Conservation (phyloP, 768 basidiomycete genomes). For the Collybia sordida region DNA sequence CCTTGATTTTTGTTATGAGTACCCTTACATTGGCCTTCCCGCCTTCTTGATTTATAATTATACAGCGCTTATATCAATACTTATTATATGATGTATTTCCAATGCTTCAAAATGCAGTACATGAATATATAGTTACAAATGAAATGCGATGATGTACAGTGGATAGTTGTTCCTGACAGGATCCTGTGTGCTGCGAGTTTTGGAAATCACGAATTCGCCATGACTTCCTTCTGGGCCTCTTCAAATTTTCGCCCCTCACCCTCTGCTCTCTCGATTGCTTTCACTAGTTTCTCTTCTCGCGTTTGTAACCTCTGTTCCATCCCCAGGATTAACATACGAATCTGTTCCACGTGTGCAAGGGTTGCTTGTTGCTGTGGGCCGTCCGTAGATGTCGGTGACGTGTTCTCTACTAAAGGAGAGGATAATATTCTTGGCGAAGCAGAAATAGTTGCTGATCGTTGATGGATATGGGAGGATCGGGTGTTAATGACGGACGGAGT, state of each 20-base stretch:
- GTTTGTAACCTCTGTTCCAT: conserved; percentile 22
- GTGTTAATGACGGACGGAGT: conserved; percentile 20
- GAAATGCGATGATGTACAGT: background rate
- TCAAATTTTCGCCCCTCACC: conserved; percentile 13
- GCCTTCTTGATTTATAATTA: too few species aligned
- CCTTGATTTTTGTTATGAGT: background rate
- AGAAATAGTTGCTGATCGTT: conserved; percentile 31
- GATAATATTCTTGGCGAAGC: conserved; percentile 18
- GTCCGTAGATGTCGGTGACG: conserved; percentile 8
- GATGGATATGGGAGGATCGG: conserved; percentile 22
- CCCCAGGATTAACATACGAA: conserved; percentile 18
- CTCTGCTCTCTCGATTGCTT: conserved; percentile 17
- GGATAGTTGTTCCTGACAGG: background rate
- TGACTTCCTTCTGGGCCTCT: conserved; percentile 9
- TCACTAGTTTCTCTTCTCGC: conserved; percentile 18
- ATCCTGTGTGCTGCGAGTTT: background rate
- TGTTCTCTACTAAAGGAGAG: conserved; percentile 13
- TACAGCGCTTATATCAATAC: too few species aligned
- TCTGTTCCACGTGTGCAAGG: conserved; percentile 15
- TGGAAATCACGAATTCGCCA: background rate
- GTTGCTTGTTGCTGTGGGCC: conserved; percentile 5
- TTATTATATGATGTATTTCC: too few species aligned
- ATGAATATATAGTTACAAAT: background rate
- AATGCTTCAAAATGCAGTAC: background rate
- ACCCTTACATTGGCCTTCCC: too few species aligned